These are phyloP conservation scores for Mycena alexandri DNA, from an alignment of 768 basidiomycete species.

Conservation along the genomic window DNA sequence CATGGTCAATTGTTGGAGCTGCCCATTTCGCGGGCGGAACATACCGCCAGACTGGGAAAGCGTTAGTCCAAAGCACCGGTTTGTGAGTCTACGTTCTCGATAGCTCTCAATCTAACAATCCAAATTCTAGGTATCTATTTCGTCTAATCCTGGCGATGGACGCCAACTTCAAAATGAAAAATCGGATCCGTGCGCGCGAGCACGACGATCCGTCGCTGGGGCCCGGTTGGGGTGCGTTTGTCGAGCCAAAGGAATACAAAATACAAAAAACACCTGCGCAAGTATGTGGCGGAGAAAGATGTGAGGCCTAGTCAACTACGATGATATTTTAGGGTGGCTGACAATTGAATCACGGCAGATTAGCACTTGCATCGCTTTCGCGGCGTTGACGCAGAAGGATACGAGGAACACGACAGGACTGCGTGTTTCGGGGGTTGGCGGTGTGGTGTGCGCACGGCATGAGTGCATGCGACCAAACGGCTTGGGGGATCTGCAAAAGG, in stretches of 20 bases:
- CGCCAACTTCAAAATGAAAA: too few relatives aligned
- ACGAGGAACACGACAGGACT: slow-evolving; percentile 28
- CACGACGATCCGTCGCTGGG: too few relatives aligned
- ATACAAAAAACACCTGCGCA: slow-evolving; percentile 10
- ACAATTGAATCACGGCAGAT: slow-evolving; percentile 10
- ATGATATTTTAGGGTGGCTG: slow-evolving; percentile 22
- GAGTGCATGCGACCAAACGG: slow-evolving; percentile 34
- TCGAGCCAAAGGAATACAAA: background rate
- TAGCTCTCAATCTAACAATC: too few relatives aligned
- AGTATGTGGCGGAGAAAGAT: slow-evolving; percentile 18
- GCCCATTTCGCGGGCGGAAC: too few relatives aligned
- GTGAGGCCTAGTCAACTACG: slow-evolving; percentile 22
- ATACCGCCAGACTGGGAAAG: too few relatives aligned
- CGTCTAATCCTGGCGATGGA: too few relatives aligned
- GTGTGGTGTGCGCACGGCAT: slow-evolving; percentile 35
- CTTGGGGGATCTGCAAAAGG: slow-evolving; percentile 41
- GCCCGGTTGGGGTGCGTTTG: too few relatives aligned
- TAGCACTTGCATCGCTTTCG: slow-evolving; percentile 36
- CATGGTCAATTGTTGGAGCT: too few relatives aligned
- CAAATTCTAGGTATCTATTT: too few relatives aligned
- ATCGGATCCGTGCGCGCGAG: too few relatives aligned
- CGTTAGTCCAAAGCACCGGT: too few relatives aligned
- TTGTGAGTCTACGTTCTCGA: too few relatives aligned
- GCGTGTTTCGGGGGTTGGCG: slow-evolving; percentile 29
- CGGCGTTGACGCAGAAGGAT: slow-evolving; percentile 37